phyloP scores from a whole-genome alignment of 768 basidiomycete species.

The Ramaria rubella region DNA sequence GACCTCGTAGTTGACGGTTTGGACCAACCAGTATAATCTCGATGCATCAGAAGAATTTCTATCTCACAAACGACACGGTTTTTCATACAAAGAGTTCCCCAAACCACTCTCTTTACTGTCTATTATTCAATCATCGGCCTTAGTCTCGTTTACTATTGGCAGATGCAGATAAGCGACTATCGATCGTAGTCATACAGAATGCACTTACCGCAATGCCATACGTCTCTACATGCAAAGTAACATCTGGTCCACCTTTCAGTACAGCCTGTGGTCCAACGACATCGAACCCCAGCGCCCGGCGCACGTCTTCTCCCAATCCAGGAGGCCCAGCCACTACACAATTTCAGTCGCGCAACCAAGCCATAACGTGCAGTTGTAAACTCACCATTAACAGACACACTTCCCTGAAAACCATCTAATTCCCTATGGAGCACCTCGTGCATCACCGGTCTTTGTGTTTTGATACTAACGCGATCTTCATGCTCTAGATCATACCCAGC shows the following conservation, averaged over 20 bases:
- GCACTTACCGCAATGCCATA: slow-evolving; percentile 22
- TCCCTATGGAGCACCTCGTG: slow-evolving; percentile 38
- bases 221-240: slow-evolving; percentile 44
- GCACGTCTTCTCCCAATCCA: slow-evolving; percentile 33
- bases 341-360: neutral
- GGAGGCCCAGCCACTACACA: slow-evolving; percentile 39
- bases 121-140: no score
- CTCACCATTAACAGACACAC: slow-evolving; percentile 45
- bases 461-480: no score
- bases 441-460: slow-evolving; percentile 38
- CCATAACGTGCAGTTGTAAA: slow-evolving; percentile 12
- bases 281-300: slow-evolving; percentile 29
- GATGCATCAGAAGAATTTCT: no score
- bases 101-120: no score
- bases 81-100: no score
- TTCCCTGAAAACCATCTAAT: slow-evolving; percentile 28
- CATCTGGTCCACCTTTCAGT: slow-evolving; percentile 34
- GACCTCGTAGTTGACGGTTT: no score
- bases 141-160: no score
- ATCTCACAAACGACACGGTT: no score
- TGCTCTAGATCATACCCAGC: no score
- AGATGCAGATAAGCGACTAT: no score
- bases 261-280: slow-evolving; percentile 30
- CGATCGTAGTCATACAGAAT: no score
- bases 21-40: no score